Conservation (phyloP, 2,329 filamentous ascomycete species). For the Hypomyces perniciosus region DNA sequence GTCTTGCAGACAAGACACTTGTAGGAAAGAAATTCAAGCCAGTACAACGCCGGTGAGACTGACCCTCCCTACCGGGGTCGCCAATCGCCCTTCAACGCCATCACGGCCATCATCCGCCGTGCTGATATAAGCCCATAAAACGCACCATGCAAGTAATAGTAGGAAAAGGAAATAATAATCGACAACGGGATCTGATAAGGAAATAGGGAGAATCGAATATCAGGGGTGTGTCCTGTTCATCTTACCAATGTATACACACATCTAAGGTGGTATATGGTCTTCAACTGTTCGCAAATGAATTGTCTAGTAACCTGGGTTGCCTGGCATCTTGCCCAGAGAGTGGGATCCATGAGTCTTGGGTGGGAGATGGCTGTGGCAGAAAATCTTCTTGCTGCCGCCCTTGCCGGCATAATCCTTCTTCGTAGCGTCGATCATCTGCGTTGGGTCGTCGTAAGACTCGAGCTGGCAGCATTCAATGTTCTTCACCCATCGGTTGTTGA, state of each 20-base stretch:
- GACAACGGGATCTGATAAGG: too few species aligned
- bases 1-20: too few species aligned
- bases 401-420: constrained; percentile 45
- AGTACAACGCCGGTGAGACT: neutral
- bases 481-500: constrained; percentile 67
- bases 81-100: neutral
- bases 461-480: constrained; percentile 72
- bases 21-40: neutral
- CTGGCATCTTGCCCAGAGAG: constrained; percentile 51
- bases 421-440: constrained; percentile 55
- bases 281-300: neutral
- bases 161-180: too few species aligned
- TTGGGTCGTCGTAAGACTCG: constrained; percentile 61
- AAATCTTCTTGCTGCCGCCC: constrained; percentile 44
- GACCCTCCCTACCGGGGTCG: neutral
- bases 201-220: too few species aligned
- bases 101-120: neutral
- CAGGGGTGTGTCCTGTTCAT: too few species aligned
- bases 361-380: constrained; percentile 54
- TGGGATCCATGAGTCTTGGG: constrained; percentile 39
- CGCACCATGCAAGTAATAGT: too few species aligned
- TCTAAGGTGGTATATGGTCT: neutral
- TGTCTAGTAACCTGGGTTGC: constrained; percentile 46
- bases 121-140: neutral
- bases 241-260: neutral